Percentiles rank a stretch among this genome's conserved stretches.
Evolutionary conservation across 768 basidiomycete species (phyloP).

Genomic region (Albatrellus ellisii): DNA sequence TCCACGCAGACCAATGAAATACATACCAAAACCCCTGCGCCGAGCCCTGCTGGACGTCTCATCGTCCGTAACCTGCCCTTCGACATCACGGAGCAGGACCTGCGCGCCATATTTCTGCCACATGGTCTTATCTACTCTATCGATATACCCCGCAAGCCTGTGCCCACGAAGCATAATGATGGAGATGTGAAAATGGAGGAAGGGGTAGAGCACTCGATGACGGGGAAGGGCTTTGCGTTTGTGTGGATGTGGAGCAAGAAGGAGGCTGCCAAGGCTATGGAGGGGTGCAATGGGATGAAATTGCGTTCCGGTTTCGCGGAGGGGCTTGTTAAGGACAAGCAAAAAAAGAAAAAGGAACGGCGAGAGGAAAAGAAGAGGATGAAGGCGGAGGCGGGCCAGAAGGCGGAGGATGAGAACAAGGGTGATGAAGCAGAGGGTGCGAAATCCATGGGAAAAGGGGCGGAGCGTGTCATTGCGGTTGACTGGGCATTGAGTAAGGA

Average conservation of each 20-base stretch:
- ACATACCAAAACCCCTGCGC: constrained; percentile 28
- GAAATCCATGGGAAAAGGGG: constrained; percentile 10
- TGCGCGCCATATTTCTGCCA: constrained; percentile 77
- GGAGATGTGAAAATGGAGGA: constrained; percentile 20
- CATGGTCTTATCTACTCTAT: constrained; percentile 82
- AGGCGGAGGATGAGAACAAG: constrained; percentile 5
- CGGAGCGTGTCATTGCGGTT: constrained; percentile 69
- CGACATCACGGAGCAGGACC: constrained; percentile 70
- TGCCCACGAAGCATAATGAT: constrained; percentile 16
- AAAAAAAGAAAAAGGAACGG: constrained; percentile 22
- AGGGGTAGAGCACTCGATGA: constrained; percentile 10
- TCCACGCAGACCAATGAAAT: constrained; percentile 16
- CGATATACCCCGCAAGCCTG: constrained; percentile 46
- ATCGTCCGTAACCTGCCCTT: constrained; percentile 89
- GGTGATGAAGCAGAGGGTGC: constrained; percentile 16
- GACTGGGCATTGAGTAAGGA: constrained; percentile 96
- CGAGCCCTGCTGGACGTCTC: constrained; percentile 64
- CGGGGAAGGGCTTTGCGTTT: constrained; percentile 81
- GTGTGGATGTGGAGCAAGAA: constrained; percentile 85
- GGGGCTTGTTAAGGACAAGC: constrained; percentile 19
- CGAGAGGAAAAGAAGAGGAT: constrained; percentile 25
- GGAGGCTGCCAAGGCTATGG: constrained; percentile 37
- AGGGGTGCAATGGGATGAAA: constrained; percentile 15
- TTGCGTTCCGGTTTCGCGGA: constrained; percentile 16
- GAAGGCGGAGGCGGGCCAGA: constrained; percentile 16